phyloP scores from a whole-genome alignment of 31 red algal species.

The Asparagopsis taxiformis region DNA sequence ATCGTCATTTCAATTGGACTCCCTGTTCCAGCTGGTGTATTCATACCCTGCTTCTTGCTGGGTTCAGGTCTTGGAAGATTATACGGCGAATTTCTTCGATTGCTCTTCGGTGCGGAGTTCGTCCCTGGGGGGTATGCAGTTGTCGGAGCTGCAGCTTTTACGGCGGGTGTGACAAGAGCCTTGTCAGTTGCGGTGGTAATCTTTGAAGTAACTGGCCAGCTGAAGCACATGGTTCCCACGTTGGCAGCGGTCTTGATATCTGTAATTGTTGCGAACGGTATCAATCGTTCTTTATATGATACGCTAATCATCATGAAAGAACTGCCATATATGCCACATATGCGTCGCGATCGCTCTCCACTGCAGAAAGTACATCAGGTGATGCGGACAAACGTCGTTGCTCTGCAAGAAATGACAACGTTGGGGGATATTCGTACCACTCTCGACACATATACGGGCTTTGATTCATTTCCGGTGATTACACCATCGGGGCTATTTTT shows the following conservation, averaged over 20 bases:
- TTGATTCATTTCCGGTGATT: slow-evolving; percentile 89
- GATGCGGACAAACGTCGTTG: slow-evolving; percentile 81
- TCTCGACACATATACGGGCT: slow-evolving; percentile 62
- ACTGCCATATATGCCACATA: slow-evolving; percentile 98
- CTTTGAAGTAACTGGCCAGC: slow-evolving; percentile 98
- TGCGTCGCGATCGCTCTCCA: slow-evolving; percentile 85
- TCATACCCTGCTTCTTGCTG: slow-evolving; percentile 96
- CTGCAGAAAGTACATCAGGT: slow-evolving; percentile 79
- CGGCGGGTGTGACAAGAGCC: slow-evolving; percentile 95
- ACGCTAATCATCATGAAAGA: slow-evolving; percentile 98
- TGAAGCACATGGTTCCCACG: slow-evolving; percentile 93
- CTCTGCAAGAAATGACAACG: slow-evolving; percentile 51
- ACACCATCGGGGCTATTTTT: slow-evolving; percentile 57
- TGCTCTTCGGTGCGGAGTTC: slow-evolving; percentile 83
- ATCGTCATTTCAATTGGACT: slow-evolving; percentile 95
- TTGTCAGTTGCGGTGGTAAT: slow-evolving; percentile 97
- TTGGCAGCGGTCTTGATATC: slow-evolving; percentile 87
- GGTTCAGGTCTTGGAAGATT: slow-evolving; percentile 90
- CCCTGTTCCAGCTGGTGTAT: slow-evolving; percentile 95
- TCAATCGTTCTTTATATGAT: slow-evolving; percentile 94
- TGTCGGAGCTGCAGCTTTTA: slow-evolving; percentile 98
- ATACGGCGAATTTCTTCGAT: slow-evolving; percentile 88
- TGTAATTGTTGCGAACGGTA: slow-evolving; percentile 93
- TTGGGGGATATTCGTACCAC: slow-evolving; percentile 59
- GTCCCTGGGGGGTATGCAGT: slow-evolving; percentile 96